Base-by-base conservation (phyloP, 2,329 filamentous ascomycete species). In the Diaporthe caulivora region DNA sequence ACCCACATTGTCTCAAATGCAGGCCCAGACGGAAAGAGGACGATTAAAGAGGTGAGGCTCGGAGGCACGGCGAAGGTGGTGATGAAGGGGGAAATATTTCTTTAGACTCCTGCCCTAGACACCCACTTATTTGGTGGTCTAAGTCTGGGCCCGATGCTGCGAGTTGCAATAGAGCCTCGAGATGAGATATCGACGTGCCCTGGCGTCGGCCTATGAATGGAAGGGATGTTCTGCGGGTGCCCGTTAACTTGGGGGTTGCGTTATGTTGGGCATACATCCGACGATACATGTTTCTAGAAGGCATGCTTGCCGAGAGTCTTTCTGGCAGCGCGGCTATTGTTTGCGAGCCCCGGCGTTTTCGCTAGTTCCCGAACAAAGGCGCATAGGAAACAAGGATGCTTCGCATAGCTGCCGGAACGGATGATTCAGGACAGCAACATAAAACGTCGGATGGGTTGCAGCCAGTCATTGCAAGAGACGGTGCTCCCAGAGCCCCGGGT, bases 1-100 rank as follows among this genome's bases (percentile, higher is more conserved):
- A 85, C 90, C 47, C 83, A 87, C 71, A 83, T 88, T n/a, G 71
- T 71, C 37, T 65, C 75, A 15, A 58, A 64, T 26, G 34, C 29
- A 21, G 71, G 29, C 11, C 62, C 70, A 11, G 72, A 42, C 8
- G 65, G 69, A 21, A 64, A 47, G 24, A 72, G 72, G 24, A 51
- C 31, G 72, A 71, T 82, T 13, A 77, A 78, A 74, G 76, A 79
- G 60, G 72, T 82, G 24, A 76, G 76, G 57, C 72, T 82, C 18
- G 80, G 78, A 1, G 80, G 81, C 8, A 78, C 76, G 31, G 78
- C 81, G 0, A 78, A 77, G 9, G 77, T 80, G 44, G 80, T 82
- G 8, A 81, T 80, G 77, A 78, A 67, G 40, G 80, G 81, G 15
- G 74, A 72, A 10, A 75, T 81, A 17, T 54, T 57, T 5, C 70